Evolutionary conservation across 1,284 basidiomycete genomes (phyloP), one percentile per base, ranked within the genome.

Genomic region (Takashimella tepidaria): DNA sequence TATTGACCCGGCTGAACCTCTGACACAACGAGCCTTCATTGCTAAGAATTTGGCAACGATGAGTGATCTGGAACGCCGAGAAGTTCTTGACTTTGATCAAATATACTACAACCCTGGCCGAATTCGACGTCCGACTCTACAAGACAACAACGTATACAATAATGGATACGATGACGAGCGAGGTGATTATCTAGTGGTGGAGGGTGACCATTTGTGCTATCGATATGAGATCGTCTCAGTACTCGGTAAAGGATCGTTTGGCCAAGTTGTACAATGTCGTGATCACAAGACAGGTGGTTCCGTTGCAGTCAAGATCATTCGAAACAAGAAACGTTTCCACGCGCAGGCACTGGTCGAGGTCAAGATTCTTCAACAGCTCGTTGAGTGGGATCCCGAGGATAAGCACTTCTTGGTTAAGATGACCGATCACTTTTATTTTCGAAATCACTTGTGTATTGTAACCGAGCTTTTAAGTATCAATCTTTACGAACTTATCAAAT

Each of bases 241-340:
- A 2, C 83, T 98, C 24, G 96, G 96, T 41, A 97, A 98, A 75
- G 96, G 96, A 23, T 98, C 95, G 6, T 99, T 99, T 63, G 96
- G 96, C 13, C 96, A 98, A 72, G 96, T 99, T 13, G 77, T 98
- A 21, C 88, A 92, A 69, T 98, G 95, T 75, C 85, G 92, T 41
- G 96, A 98, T 76, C 92, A 98, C 75, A 87, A 86, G 72, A 92
- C 92, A n/a, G 96, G 96, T 12, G 83, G 90, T 63, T 93, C 90
- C 26, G 91, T 98, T 16, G 96, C 96, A 5, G 87, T 99, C 80
- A 99, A 99, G 81, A 96, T 99, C 63, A 98, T 99, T 65, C 85
- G 96, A 40, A 98, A 98, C 80, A 98, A 98, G 82, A 98, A 98
- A 77, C 82, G 96, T 44, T 98, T 98, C 81, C 95, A 98, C 73